These are phyloP conservation scores for Cytidiella melzeri DNA, from an alignment of 768 basidiomycete genomes.

Conservation along the genomic window DNA sequence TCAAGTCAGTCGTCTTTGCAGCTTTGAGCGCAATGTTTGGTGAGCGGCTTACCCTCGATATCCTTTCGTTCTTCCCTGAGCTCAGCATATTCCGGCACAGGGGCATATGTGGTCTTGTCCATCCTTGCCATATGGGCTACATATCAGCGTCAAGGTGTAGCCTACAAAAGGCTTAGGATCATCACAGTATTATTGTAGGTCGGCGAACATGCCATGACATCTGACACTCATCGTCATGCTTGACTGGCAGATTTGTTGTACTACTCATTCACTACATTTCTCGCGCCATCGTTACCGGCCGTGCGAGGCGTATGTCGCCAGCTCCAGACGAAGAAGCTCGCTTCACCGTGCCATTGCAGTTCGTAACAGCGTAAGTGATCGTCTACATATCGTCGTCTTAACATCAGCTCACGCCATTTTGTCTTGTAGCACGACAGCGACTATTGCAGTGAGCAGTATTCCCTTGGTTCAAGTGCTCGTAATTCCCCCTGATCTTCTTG, in stretches of 20 bases:
- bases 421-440: constrained; percentile 10
- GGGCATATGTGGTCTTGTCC: constrained; percentile 17
- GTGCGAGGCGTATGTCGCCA: constrained; percentile 13
- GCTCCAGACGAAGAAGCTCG: constrained; percentile 10
- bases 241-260: constrained; percentile 16
- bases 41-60: not conserved
- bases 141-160: constrained; percentile 1
- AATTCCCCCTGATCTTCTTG: not conserved
- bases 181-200: constrained; percentile 17
- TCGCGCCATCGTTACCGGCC: constrained; percentile 16
- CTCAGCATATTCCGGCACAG: constrained; percentile 3
- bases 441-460: constrained; percentile 9
- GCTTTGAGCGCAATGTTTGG: constrained; percentile 4
- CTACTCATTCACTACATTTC: constrained; percentile 17
- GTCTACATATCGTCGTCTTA: not conserved
- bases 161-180: constrained; percentile 12
- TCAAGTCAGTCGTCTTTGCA: not conserved
- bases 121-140: constrained; percentile 19
- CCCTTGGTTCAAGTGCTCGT: not conserved
- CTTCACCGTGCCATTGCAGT: constrained; percentile 16
- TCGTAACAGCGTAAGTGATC: constrained; percentile 14
- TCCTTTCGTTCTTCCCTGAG: not conserved
- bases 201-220: not conserved
- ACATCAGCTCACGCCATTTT: not conserved
- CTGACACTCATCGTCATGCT: not conserved